Evolutionary conservation across 495 filamentous ascomycete species (phyloP), one percentile per base, ranked within the genome.

Genomic region (Penicillium angulare): DNA sequence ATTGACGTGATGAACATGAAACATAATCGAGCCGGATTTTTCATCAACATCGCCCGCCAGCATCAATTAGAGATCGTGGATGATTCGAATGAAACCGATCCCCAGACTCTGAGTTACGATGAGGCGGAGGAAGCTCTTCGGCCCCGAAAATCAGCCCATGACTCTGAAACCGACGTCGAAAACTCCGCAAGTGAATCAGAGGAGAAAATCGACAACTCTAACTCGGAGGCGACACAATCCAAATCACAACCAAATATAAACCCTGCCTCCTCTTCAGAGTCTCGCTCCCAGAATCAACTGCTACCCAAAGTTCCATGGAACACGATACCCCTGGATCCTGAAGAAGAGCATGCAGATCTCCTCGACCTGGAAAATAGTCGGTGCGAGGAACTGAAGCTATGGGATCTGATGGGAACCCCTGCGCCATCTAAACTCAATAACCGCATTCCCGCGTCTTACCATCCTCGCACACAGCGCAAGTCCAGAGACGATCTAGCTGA

Each of bases 41-140:
- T 88, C 83, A 68, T 71, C n/a, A 65, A 63, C 2, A 63, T 77
- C 23, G 76, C 88, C 6, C 76, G 86, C 46, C 76, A 84, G 53
- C 75, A 85, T 53, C 65, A 75, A 24, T 50, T 91, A 5, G 58
- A 74, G 21, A 81, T 92, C 10, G 70, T 72, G 27, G 74, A 85
- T 33, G 56, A 57, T 13, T 58, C 10, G 26, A 22, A 34, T 32
- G 44, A 69, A 34, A 62, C 62, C 26, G 60, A 69, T 42, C 61
- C 56, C 43, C 49, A 59, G 40, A 32, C 64, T 3, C 56, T 56
- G 41, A 60, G 57, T 33, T 81, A 82, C 50, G 66, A 80, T 21
- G 77, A 84, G 43, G 78, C 85, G 7, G 84, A 87, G 55, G 52
- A 66, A 35, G 57, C 72, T 21, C 62, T 85, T 23, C 67, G 65